Percentiles rank a stretch among this genome's conserved stretches.
These are phyloP conservation scores for Termitomyces bulborhizus DNA, from an alignment of 768 basidiomycete species.

Conservation along the genomic window DNA sequence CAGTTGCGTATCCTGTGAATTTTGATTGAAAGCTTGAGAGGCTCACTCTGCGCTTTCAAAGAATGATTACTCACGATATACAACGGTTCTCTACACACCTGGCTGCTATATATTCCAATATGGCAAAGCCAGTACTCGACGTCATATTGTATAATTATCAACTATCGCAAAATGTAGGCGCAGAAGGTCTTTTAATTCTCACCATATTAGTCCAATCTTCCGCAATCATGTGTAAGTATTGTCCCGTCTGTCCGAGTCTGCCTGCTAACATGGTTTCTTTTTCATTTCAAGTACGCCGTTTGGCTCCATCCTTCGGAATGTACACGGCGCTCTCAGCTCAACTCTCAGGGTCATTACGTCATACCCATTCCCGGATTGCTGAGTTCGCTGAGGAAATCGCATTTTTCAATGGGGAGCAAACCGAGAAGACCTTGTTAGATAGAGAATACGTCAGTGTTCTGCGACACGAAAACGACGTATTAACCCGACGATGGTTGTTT, in stretches of 20 bases:
- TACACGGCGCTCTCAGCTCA: slow-evolving; percentile 88
- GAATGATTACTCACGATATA: slow-evolving; percentile 95
- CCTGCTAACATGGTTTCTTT: not conserved
- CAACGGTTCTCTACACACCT: slow-evolving; percentile 87
- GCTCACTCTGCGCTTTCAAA: slow-evolving; percentile 19
- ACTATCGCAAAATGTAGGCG: slow-evolving; percentile 88
- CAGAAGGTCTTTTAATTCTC: slow-evolving; percentile 81
- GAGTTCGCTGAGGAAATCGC: slow-evolving; percentile 89
- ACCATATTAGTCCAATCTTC: slow-evolving; percentile 82
- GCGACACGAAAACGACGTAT: slow-evolving; percentile 78
- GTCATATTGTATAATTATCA: slow-evolving; percentile 96
- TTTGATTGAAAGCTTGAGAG: slow-evolving; percentile 8
- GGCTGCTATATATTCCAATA: slow-evolving; percentile 89
- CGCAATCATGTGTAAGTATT: slow-evolving; percentile 67
- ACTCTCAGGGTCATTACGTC: slow-evolving; percentile 82
- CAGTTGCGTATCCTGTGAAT: slow-evolving; percentile 46
- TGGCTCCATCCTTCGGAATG: slow-evolving; percentile 89
- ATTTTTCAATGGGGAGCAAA: slow-evolving; percentile 81
- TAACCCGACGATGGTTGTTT: slow-evolving; percentile 83
- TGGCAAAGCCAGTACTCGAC: slow-evolving; percentile 91
- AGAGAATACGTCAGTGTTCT: slow-evolving; percentile 81
- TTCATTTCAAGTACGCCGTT: slow-evolving; percentile 57
- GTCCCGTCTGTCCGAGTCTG: not conserved
- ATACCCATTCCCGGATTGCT: slow-evolving; percentile 85
- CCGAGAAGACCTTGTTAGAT: slow-evolving; percentile 89